Evolutionary conservation across 371 early-diverging fungal species (phyloP).

Genomic region (Syncephalastrum racemosum): DNA sequence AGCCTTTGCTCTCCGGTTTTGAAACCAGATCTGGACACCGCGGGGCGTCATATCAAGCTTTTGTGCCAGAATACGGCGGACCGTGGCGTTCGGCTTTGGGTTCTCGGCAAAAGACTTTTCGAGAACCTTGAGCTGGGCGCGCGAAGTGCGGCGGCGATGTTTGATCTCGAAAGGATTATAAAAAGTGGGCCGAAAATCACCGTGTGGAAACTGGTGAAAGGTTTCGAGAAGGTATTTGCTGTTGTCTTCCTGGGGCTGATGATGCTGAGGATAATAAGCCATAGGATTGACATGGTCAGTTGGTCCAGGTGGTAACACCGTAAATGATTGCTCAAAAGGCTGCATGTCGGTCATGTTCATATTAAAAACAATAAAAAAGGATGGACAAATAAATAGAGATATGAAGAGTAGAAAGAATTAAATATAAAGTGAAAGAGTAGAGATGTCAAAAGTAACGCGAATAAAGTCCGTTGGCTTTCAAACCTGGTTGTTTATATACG

Average conservation of each 20-base stretch:
- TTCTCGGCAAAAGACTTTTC: conserved; percentile 69
- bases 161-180: conserved; percentile 81
- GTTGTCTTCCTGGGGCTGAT: conserved; percentile 11
- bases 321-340: conserved; percentile 38
- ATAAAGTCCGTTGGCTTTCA: too few species aligned
- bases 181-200: conserved; percentile 67
- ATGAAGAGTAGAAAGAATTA: too few species aligned
- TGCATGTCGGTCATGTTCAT: conserved; percentile 18
- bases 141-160: conserved; percentile 74
- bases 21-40: conserved; percentile 97
- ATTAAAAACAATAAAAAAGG: too few species aligned
- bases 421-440: too few species aligned
- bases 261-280: conserved; percentile 2
- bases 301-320: conserved; percentile 5
- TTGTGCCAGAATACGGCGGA: conserved; percentile 67
- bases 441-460: too few species aligned
- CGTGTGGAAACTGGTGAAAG: conserved; percentile 55
- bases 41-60: conserved; percentile 86
- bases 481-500: too few species aligned
- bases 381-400: too few species aligned
- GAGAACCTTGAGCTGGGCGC: conserved; percentile 66
- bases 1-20: conserved; percentile 92
- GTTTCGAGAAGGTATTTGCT: conserved; percentile 31
- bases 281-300: background rate
- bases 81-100: conserved; percentile 69